phyloP scores from a whole-genome alignment of 2,329 filamentous ascomycete species.

The Cercospora citrullina region DNA sequence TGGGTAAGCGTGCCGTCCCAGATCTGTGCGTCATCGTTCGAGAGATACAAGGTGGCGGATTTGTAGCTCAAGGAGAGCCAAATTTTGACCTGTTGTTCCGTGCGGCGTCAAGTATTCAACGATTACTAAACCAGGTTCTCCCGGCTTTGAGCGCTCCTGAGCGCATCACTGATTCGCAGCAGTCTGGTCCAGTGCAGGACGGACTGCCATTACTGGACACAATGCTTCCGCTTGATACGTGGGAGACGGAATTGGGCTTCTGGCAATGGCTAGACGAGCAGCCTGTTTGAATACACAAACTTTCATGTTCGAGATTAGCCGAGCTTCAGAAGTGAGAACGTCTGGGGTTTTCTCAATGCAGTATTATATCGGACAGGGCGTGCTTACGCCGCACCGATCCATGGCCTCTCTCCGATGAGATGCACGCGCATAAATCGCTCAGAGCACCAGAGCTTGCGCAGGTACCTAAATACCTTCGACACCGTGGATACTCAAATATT shows the following conservation, averaged over 20 bases:
- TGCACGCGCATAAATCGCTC: background rate
- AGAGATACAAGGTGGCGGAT: background rate
- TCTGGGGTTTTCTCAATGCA: background rate
- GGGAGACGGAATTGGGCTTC: background rate
- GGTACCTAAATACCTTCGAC: background rate
- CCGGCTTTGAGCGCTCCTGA: background rate
- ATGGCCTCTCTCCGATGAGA: background rate
- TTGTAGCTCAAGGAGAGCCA: background rate
- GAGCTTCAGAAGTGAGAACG: background rate
- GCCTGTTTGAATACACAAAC: background rate
- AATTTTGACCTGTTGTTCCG: background rate
- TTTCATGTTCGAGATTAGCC: background rate
- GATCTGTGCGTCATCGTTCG: background rate
- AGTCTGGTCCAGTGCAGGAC: background rate
- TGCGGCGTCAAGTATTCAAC: background rate
- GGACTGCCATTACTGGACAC: background rate
- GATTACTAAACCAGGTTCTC: background rate
- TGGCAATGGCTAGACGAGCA: background rate
- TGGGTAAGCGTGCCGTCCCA: background rate
- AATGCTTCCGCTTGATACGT: background rate
- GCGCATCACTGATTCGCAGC: background rate
- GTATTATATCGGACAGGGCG: background rate
- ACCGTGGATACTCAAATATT: background rate
- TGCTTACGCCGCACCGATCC: background rate
- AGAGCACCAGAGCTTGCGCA: background rate